Conservation (phyloP, 2,329 filamentous ascomycete genomes). For the Colletotrichum cuscutae region DNA sequence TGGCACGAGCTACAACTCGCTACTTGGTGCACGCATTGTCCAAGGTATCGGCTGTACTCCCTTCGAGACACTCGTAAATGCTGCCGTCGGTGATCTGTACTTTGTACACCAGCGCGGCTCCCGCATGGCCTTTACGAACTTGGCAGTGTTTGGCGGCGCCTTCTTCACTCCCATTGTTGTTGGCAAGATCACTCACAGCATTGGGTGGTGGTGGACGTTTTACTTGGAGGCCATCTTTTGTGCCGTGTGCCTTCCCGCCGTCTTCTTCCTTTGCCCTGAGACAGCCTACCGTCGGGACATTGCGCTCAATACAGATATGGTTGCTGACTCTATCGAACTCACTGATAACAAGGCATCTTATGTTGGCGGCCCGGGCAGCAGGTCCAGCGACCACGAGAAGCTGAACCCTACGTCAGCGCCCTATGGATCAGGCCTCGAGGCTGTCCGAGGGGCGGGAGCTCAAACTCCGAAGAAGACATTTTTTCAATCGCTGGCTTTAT, state of each 20-base stretch:
- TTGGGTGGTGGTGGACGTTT: slow-evolving; percentile 91
- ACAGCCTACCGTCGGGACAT: slow-evolving; percentile 76
- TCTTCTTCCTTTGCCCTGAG: slow-evolving; percentile 86
- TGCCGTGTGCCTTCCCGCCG: slow-evolving; percentile 72
- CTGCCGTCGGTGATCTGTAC: slow-evolving; percentile 88
- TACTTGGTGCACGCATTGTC: slow-evolving; percentile 82
- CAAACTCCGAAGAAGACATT: slow-evolving; percentile 66
- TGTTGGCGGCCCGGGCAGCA: not conserved
- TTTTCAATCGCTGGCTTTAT: slow-evolving; percentile 70
- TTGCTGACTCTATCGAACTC: slow-evolving; percentile 45
- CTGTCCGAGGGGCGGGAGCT: slow-evolving; percentile 34
- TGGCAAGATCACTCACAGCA: slow-evolving; percentile 80
- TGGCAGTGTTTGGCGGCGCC: slow-evolving; percentile 66
- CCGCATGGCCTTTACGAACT: slow-evolving; percentile 82
- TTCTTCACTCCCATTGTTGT: slow-evolving; percentile 87
- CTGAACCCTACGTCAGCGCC: not conserved
- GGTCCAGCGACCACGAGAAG: slow-evolving; percentile 7
- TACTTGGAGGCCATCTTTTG: slow-evolving; percentile 89
- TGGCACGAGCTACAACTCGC: slow-evolving; percentile 73
- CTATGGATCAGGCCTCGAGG: not conserved
- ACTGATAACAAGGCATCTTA: not conserved
- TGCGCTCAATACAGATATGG: slow-evolving; percentile 76
- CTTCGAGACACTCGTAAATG: slow-evolving; percentile 91
- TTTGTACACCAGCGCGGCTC: slow-evolving; percentile 86
- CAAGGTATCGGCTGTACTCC: slow-evolving; percentile 90